These are phyloP conservation scores for Euphorbia schlechtendalii DNA, from an alignment of 441 rosid genomes.

Conservation along the genomic window DNA sequence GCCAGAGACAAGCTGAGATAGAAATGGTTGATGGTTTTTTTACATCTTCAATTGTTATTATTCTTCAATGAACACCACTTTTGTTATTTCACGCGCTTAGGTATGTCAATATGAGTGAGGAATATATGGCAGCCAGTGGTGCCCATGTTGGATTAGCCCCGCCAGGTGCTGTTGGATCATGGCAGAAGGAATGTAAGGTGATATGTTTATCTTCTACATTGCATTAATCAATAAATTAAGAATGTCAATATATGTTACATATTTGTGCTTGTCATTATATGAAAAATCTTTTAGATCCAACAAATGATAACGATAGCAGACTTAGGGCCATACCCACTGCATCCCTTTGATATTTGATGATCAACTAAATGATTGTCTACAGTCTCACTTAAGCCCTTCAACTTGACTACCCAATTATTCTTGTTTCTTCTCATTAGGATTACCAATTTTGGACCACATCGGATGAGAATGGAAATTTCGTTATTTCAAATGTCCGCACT, in stretches of 20 bases:
- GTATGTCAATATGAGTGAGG: constrained; percentile 27
- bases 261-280: background rate
- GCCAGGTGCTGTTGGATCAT: constrained; percentile 75
- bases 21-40: background rate
- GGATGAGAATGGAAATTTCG: constrained; percentile 46
- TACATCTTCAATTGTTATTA: background rate
- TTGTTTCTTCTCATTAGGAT: constrained; percentile 21
- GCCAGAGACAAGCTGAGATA: background rate
- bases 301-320: background rate
- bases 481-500: constrained; percentile 31
- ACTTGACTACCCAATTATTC: background rate
- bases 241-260: background rate
- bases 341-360: background rate
- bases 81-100: constrained; percentile 26
- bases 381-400: too few species aligned
- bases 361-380: background rate
- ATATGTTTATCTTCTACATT: background rate
- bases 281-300: background rate
- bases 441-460: constrained; percentile 70
- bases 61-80: background rate
- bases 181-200: constrained; percentile 89
- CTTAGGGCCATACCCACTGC: background rate
- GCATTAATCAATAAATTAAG: background rate
- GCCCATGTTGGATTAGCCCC: constrained; percentile 70
- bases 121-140: constrained; percentile 39